These are phyloP conservation scores for Boletus reticuloceps DNA, from an alignment of 768 basidiomycete species.

Conservation along the genomic window DNA sequence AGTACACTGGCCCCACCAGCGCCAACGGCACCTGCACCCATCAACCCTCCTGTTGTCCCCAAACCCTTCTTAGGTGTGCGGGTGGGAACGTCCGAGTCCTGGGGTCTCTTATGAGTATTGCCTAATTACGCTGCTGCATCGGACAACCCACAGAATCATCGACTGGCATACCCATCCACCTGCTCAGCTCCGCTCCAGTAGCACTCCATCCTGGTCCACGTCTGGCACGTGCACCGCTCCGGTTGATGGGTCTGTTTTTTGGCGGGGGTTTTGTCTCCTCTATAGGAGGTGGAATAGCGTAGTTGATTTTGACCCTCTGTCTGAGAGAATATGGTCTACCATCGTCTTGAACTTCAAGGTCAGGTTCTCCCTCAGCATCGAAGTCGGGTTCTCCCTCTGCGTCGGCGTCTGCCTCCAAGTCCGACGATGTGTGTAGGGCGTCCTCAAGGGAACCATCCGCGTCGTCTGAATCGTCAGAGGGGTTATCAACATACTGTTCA, in stretches of 20 bases:
- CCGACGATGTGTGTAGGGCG: constrained; percentile 41
- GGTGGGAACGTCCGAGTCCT: constrained; percentile 73
- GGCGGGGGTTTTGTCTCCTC: constrained; percentile 56
- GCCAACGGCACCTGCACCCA: constrained; percentile 43
- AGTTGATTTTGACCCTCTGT: constrained; percentile 65
- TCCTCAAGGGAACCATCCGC: constrained; percentile 62
- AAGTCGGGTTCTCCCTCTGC: constrained; percentile 40
- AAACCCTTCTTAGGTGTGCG: constrained; percentile 70
- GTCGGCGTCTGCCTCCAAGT: constrained; percentile 35
- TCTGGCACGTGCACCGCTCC: constrained; percentile 38
- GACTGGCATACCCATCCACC: constrained; percentile 69
- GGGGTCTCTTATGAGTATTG: constrained; percentile 1
- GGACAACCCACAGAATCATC: constrained; percentile 63
- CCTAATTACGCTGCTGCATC: background rate
- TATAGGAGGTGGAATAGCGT: constrained; percentile 77
- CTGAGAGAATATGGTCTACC: constrained; percentile 55
- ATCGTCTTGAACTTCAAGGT: constrained; percentile 40
- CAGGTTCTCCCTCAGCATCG: constrained; percentile 38
- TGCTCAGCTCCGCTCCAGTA: constrained; percentile 69
- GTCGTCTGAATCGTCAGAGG: constrained; percentile 49
- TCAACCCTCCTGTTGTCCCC: constrained; percentile 53
- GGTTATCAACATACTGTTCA: constrained; percentile 49
- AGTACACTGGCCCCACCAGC: constrained; percentile 56
- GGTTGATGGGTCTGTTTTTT: constrained; percentile 37
- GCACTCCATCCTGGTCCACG: constrained; percentile 76